These are phyloP conservation scores for Lachancea mirantina DNA, from an alignment of 805 yeast genomes.

Conservation along the genomic window DNA sequence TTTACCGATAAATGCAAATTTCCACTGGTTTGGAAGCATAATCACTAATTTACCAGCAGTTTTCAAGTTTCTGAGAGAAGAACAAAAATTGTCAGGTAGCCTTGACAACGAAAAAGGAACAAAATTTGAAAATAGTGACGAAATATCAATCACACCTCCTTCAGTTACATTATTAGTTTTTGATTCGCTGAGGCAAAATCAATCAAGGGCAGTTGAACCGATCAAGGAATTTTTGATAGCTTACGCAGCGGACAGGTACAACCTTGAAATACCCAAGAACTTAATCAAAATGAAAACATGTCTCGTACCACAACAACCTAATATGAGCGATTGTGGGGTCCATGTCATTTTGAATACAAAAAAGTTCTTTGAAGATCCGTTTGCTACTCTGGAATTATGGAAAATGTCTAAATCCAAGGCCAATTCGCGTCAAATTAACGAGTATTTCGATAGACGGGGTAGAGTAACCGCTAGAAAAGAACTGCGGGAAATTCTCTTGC, in stretches of 20 bases:
- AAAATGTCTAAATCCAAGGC: slow-evolving; percentile 18
- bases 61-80: slow-evolving; percentile 12
- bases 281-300: slow-evolving; percentile 45
- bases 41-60: slow-evolving; percentile 45
- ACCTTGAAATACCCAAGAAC: slow-evolving; percentile 38
- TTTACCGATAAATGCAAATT: slow-evolving; percentile 71
- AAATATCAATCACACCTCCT: slow-evolving; percentile 13
- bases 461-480: slow-evolving; percentile 22
- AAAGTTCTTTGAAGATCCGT: slow-evolving; percentile 47
- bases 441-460: slow-evolving; percentile 23
- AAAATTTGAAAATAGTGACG: slow-evolving; percentile 12
- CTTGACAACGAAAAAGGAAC: slow-evolving; percentile 2
- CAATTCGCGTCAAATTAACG: slow-evolving; percentile 17
- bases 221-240: slow-evolving; percentile 52
- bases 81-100: slow-evolving; percentile 4
- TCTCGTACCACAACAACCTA: slow-evolving; percentile 74
- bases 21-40: slow-evolving; percentile 86
- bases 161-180: slow-evolving; percentile 41
- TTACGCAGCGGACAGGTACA: slow-evolving; percentile 62
- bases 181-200: slow-evolving; percentile 62
- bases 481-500: slow-evolving; percentile 19
- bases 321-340: slow-evolving; percentile 91
- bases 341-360: slow-evolving; percentile 73
- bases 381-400: slow-evolving; percentile 46
- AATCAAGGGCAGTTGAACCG: slow-evolving; percentile 48